phyloP scores from a whole-genome alignment of 2,329 filamentous ascomycete genomes.

The Aspergillus sergii region DNA sequence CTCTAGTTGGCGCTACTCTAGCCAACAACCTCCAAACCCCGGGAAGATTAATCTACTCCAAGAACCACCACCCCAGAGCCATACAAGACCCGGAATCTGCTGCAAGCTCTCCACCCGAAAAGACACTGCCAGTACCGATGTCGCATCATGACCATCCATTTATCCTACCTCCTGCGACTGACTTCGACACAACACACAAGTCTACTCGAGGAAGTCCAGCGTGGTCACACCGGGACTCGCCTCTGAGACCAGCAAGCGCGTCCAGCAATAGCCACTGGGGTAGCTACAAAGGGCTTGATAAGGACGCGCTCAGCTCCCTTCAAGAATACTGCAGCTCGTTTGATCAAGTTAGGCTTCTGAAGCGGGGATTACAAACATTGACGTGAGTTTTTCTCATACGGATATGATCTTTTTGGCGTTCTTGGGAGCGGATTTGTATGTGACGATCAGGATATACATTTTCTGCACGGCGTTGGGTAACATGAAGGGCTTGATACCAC shows the following conservation, averaged over 20 bases:
- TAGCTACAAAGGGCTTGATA: background rate
- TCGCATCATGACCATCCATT: background rate
- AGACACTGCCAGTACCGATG: background rate
- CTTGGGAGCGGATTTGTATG: background rate
- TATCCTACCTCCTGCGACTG: background rate
- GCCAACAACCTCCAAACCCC: background rate
- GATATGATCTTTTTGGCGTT: background rate
- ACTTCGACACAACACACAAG: background rate
- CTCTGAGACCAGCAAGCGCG: background rate
- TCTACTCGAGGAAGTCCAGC: background rate
- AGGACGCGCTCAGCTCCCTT: background rate
- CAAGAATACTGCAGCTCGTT: conserved; percentile 4
- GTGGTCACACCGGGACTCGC: background rate
- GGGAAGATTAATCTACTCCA: background rate
- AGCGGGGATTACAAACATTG: background rate
- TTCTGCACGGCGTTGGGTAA: too few species aligned
- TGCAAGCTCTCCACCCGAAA: background rate
- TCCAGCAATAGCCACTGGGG: background rate
- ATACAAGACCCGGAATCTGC: background rate
- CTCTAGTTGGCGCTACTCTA: background rate
- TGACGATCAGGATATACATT: background rate
- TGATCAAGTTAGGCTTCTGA: background rate
- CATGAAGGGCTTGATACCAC: background rate
- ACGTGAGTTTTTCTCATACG: background rate
- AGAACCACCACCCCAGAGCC: background rate